Evolutionary conservation across 306 rosid genomes (phyloP), one percentile per base, ranked within the genome.

Genomic region (Senna siamea): DNA sequence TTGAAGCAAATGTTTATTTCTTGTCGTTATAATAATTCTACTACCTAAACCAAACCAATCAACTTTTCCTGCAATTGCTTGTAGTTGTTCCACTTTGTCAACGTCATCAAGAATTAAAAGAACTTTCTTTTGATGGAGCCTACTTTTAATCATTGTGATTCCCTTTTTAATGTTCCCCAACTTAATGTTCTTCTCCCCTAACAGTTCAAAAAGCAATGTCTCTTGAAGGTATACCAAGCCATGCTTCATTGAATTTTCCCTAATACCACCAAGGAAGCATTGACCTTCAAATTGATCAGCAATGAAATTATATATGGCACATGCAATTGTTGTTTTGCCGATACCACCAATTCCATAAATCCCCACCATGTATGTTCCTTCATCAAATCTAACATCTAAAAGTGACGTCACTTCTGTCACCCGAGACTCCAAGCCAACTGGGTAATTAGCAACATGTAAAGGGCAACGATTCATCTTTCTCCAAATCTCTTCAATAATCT

Each of bases 291-390:
- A 18, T n/a, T 5, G 38, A 10, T 60, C 66, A 4, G 5, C 8
- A n/a, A 61, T 61, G 20, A 61, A 17, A 35, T 37, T 61, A 6
- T 23, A 61, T 61, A 61, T 28, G 14, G 30, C 67, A 13, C 9
- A 1, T 15, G 48, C 67, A 17, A 61, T 61, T 18, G 67, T 61
- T n/a, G 48, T 61, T 61, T 61, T 61, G 13, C 48, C 67, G 35
- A 61, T 61, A 30, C 66, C 66, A 34, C 66, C 66, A 40, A 60
- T 60, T 0, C 67, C 67, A 61, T 44, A 61, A 37, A 61, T 37
- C 9, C 67, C 48, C 4, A 61, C 48, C 48, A 61, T 61, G 18
- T 17, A 28, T 4, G 17, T 44, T 11, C 13, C 67, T 15, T 61
- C 48, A 37, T 61, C 17, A 37, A 15, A 61, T 9, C 20, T 44